Evolutionary conservation across 805 yeast genomes (phyloP), one percentile per base, ranked within the genome.

Genomic region (Teunomyces kruisii): DNA sequence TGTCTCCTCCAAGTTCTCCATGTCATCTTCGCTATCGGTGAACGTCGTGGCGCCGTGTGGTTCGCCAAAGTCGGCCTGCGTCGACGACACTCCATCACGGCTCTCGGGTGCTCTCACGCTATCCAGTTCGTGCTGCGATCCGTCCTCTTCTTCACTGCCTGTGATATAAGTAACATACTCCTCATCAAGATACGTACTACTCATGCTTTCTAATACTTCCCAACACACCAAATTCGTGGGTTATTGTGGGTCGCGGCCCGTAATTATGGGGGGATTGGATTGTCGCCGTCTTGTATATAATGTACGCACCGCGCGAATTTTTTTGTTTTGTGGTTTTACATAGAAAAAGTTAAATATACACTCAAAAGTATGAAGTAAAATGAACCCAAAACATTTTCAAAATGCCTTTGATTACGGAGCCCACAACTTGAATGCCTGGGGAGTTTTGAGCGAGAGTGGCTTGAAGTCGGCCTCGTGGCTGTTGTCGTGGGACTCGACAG

Each of bases 371-470:
- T 35, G 27, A 15, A 31, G 28, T 35, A 19, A 19, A 35, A 35
- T n/a, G n/a, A 6, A n/a, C 17, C 22, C 38, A 12, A 9, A 12
- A 35, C 38, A 22, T 35, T 35, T 35, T 35, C 38, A 35, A 35
- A 35, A 35, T 35, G 38, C 26, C 28, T 35, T 33, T n/a, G 12
- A 31, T 49, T 54, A 71, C 27, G 75, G 76, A 15, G 64, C 75
- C 77, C 77, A 72, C 12, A 72, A 68, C 53, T 70, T 71, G 53
- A 70, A 72, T 13, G 67, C 54, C 51, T 68, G 74, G 2, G 76
- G 76, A n/a, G 68, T 55, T 41, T 64, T 65, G 29, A 71, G 55
- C 2, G 76, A 72, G 32, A 70, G 48, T 6, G 77, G 76, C 45
- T 63, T 67, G 16, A 52, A 47, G 33, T 47, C 51, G 9, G 52